Base-by-base conservation (phyloP, 257 asterid species). In the Parsonsia alboflavescens region DNA sequence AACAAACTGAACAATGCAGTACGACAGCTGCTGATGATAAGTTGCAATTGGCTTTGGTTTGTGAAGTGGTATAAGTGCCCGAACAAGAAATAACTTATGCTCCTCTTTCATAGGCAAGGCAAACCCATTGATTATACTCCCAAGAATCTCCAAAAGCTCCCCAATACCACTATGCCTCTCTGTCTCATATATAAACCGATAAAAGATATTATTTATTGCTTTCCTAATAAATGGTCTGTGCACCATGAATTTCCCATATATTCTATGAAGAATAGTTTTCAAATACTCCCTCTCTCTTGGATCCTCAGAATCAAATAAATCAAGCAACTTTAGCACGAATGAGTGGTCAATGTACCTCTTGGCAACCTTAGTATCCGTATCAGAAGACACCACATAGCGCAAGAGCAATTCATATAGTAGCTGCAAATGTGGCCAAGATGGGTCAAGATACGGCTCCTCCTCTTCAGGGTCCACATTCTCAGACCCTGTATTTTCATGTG, bases 21-120 rank as follows among this genome's bases (percentile, higher is more conserved):
- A 90, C 3, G 86, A 83, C 71, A 93, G 68, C 84, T 93, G 97
- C 78, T 86, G 96, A 84, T 89, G 98, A 78, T 93, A 93, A 67
- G 62, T 41, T 0, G 79, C 88, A 13, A 90, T 45, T 8, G 86
- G 73, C 84, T 91, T 90, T n/a, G 95, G 92, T 74, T 90, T 93
- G 83, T 93, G 98, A 24, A 93, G 88, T 0, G 98, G 98, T 75
- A 93, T 89, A 78, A 93, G 84, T 58, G 84, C 96, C 79, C 96
- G 84, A 10, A 84, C 89, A 63, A 93, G 95, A 77, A 93, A 89
- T 86, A 93, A 64, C 86, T 89, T 91, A 80, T 93, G 98, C 84
- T 93, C 98, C 88, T 91, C 98, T 84, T 93, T 93, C 96, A 93
- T 87, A 19, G 98, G 98, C 92, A 91, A 78, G 13, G 98, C 95